A percentile compares a stretch with the other conserved stretches of the same genome.
Evolutionary conservation across 1,284 basidiomycete genomes (phyloP).

Genomic region (Uromyces viciae-fabae): DNA sequence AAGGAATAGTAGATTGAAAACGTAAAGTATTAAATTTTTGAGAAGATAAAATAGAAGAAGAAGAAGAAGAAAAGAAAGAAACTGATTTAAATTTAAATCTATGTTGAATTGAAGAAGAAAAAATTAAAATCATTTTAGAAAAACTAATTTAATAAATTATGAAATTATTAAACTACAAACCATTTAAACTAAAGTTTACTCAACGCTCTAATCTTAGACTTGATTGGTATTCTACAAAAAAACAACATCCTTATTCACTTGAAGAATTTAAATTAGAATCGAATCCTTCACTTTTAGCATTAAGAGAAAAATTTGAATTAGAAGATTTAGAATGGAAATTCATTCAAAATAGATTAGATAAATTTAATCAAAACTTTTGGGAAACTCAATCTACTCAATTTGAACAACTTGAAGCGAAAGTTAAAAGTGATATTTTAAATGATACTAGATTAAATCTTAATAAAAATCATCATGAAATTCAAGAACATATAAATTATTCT

Average conservation of each 20-base stretch:
- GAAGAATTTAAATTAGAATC: constrained; percentile 48
- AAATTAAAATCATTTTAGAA: no score
- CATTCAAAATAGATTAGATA: constrained; percentile 49
- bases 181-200: no score
- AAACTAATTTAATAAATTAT: no score
- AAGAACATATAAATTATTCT: background rate
- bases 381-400: constrained; percentile 48
- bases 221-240: no score
- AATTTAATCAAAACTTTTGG: constrained; percentile 52
- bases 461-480: background rate
- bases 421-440: constrained; percentile 13
- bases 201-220: no score
- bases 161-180: no score
- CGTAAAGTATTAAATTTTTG: background rate
- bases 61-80: background rate
- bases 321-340: constrained; percentile 51
- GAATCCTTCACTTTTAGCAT: background rate
- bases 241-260: constrained; percentile 51
- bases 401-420: constrained; percentile 43
- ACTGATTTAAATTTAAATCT: no score
- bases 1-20: background rate
- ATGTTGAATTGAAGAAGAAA: no score
- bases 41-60: background rate
- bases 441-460: background rate
- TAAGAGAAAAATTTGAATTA: constrained; percentile 36